Percentiles rank a stretch among this genome's conserved stretches.
Evolutionary conservation across 805 yeast species (phyloP).

Genomic region (Wickerhamomyces alni): DNA sequence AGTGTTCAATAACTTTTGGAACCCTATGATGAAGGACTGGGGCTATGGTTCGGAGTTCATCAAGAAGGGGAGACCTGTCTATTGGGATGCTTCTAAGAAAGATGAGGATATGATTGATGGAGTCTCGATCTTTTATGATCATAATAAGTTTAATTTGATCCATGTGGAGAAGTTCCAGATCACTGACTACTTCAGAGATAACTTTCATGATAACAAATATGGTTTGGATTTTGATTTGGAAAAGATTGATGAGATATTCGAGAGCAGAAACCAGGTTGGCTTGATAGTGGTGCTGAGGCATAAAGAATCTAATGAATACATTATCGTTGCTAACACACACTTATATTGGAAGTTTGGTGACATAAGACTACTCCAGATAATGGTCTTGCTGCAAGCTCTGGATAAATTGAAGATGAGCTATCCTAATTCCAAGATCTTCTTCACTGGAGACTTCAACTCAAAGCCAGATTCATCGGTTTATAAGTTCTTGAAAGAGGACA

Average conservation of each 20-base stretch:
- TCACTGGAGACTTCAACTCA: conserved; percentile 57
- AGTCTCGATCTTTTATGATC: conserved; percentile 47
- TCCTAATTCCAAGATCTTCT: conserved; percentile 30
- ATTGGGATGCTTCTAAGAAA: conserved; percentile 40
- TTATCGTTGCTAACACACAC: conserved; percentile 54
- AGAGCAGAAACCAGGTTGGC: conserved; percentile 40
- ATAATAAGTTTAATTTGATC: conserved; percentile 37
- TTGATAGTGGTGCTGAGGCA: conserved; percentile 44
- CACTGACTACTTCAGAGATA: conserved; percentile 11
- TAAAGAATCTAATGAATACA: conserved; percentile 28
- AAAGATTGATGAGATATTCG: conserved; percentile 15
- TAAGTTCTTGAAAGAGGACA: conserved; percentile 32
- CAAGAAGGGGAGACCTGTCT: conserved; percentile 44
- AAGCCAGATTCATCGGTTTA: conserved; percentile 43
- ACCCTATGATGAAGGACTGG: conserved; percentile 22
- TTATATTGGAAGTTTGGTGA: conserved; percentile 55
- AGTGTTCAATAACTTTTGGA: conserved; percentile 37
- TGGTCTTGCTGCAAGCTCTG: conserved; percentile 33
- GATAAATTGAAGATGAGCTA: conserved; percentile 24
- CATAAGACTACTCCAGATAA: conserved; percentile 48
- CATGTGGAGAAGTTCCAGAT: conserved; percentile 29
- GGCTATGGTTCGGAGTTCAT: conserved; percentile 44
- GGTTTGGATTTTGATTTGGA: conserved; percentile 1
- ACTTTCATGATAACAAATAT: conserved; percentile 5
- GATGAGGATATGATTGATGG: conserved; percentile 47